phyloP scores from a whole-genome alignment of 805 yeast genomes.

The Saturnispora hagleri region DNA sequence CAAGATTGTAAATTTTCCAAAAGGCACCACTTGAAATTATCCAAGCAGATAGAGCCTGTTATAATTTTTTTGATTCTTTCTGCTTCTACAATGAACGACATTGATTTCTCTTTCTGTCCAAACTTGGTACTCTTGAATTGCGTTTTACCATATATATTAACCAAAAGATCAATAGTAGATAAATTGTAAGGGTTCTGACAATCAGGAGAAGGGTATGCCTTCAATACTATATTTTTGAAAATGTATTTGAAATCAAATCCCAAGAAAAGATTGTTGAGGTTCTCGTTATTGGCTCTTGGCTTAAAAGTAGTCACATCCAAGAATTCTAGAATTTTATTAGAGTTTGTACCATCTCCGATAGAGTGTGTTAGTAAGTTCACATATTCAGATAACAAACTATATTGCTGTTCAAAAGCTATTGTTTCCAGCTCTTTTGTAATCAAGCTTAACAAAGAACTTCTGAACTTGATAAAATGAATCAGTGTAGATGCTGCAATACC shows the following conservation, averaged over 20 bases:
- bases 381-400: constrained; percentile 44
- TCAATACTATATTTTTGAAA: constrained; percentile 30
- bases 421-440: constrained; percentile 67
- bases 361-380: constrained; percentile 44
- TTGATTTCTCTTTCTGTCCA: constrained; percentile 9
- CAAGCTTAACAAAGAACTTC: constrained; percentile 54
- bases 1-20: constrained; percentile 66
- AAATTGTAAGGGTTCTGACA: constrained; percentile 32
- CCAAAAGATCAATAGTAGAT: constrained; percentile 29
- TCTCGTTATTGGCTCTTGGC: constrained; percentile 35
- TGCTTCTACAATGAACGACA: constrained; percentile 18
- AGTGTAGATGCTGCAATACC: constrained; percentile 43
- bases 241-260: constrained; percentile 34
- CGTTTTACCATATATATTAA: constrained; percentile 21
- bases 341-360: constrained; percentile 42
- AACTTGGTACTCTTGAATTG: constrained; percentile 16
- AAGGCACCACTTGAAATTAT: constrained; percentile 43
- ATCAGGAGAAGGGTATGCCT: constrained; percentile 15
- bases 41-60: constrained; percentile 37
- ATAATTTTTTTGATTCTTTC: constrained; percentile 30
- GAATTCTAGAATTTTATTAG: constrained; percentile 60
- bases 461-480: constrained; percentile 48
- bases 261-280: constrained; percentile 28
- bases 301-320: constrained; percentile 62
- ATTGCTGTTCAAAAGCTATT: constrained; percentile 20